Evolutionary conservation across 345 rosid genomes (phyloP).

Genomic region (Linum tenue): DNA sequence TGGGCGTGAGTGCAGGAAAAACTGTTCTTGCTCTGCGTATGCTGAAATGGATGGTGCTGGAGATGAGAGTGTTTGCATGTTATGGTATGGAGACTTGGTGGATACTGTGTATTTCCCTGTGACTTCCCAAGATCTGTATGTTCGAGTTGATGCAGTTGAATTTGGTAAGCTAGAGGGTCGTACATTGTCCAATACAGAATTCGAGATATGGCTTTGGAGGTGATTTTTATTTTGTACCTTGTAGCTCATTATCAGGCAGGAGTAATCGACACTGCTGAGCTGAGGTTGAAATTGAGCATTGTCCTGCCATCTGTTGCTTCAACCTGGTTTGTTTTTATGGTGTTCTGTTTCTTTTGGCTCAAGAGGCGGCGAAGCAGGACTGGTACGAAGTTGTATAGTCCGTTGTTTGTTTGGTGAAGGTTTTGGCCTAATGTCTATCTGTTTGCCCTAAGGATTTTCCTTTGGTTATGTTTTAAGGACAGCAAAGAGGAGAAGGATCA

Average conservation of each 20-base stretch:
- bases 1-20: background rate
- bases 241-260: background rate
- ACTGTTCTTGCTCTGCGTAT: background rate
- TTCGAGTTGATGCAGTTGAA: background rate
- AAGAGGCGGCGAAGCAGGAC: background rate
- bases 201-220: too few relatives aligned
- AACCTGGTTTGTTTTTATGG: background rate
- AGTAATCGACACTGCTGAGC: background rate
- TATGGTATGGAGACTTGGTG: background rate
- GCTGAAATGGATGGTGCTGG: background rate
- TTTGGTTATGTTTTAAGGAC: background rate
- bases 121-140: background rate
- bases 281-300: background rate
- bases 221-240: background rate
- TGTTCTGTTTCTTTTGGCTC: background rate
- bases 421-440: too few relatives aligned
- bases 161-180: background rate
- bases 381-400: background rate
- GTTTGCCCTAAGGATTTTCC: too few relatives aligned
- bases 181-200: background rate
- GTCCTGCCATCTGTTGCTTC: background rate
- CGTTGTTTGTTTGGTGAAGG: too few relatives aligned
- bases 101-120: background rate
- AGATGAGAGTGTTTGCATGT: background rate
- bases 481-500: background rate